Conservation (phyloP, 345 rosid genomes). For the Melastoma malabathricum region DNA sequence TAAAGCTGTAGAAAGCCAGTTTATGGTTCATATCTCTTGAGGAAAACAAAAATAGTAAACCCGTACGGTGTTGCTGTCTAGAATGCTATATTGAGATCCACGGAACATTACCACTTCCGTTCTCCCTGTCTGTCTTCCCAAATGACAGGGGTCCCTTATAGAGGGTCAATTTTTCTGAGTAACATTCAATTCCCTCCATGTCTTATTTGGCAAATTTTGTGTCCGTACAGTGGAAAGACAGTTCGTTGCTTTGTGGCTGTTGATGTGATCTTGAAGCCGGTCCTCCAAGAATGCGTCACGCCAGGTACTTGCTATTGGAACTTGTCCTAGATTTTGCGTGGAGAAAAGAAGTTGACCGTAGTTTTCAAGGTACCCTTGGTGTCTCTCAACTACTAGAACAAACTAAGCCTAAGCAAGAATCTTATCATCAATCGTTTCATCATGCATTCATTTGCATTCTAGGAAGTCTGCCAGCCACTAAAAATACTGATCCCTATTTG, state of each 20-base stretch:
- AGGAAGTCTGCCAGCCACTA: slow-evolving; percentile 63
- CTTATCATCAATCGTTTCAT: background rate
- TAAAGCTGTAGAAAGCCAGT: no score
- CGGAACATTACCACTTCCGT: no score
- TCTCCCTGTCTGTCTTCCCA: background rate
- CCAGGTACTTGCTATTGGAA: slow-evolving; percentile 86
- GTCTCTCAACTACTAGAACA: background rate
- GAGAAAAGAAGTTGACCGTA: slow-evolving; percentile 48
- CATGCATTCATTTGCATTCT: slow-evolving; percentile 5
- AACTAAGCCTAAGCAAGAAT: background rate
- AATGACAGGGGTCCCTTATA: background rate
- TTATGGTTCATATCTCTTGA: no score
- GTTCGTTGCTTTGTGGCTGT: slow-evolving; percentile 50
- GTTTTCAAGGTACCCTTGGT: slow-evolving; percentile 48
- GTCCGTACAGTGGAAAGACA: slow-evolving; percentile 39
- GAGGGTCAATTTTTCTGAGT: background rate
- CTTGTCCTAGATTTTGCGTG: slow-evolving; percentile 47
- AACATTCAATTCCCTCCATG: background rate
- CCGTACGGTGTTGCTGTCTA: no score
- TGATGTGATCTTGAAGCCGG: slow-evolving; percentile 71
- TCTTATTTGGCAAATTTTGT: background rate
- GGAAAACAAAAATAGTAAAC: no score
- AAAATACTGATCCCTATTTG: slow-evolving; percentile 73
- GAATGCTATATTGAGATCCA: no score
- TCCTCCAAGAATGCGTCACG: slow-evolving; percentile 59